phyloP scores from a whole-genome alignment of 169 alveolate genomes.

The Cystoisospora suis region DNA sequence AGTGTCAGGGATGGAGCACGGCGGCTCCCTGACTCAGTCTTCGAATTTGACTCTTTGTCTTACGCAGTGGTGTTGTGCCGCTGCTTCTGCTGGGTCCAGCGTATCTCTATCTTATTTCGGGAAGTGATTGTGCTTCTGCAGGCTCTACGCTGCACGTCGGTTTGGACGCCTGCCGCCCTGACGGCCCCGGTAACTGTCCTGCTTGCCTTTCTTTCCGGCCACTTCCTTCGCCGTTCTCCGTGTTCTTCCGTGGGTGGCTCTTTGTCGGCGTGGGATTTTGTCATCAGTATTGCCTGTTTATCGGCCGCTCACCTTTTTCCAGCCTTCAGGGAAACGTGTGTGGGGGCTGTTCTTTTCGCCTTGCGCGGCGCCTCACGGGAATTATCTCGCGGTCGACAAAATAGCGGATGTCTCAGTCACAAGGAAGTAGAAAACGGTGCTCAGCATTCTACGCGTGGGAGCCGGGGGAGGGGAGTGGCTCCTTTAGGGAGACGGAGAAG shows the following conservation, averaged over 20 bases:
- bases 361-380: not conserved
- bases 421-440: not conserved
- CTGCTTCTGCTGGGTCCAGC: not conserved
- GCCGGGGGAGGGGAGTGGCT: too few relatives aligned
- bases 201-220: not conserved
- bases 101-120: not conserved
- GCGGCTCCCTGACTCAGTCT: too few relatives aligned
- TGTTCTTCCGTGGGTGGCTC: not conserved
- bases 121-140: not conserved
- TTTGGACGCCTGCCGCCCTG: constrained; percentile 16
- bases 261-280: constrained; percentile 4
- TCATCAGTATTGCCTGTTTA: not conserved
- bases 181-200: constrained; percentile 3
- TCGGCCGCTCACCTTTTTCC: not conserved
- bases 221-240: not conserved
- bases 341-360: not conserved
- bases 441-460: not conserved
- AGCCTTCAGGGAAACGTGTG: not conserved
- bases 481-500: too few relatives aligned
- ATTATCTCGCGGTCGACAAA: too few relatives aligned
- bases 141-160: not conserved
- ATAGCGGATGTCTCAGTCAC: not conserved
- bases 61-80: not conserved
- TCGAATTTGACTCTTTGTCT: too few relatives aligned
- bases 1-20: too few relatives aligned